phyloP scores from a whole-genome alignment of 768 basidiomycete species.

The button mushroom (Agaricus bisporus) region DNA sequence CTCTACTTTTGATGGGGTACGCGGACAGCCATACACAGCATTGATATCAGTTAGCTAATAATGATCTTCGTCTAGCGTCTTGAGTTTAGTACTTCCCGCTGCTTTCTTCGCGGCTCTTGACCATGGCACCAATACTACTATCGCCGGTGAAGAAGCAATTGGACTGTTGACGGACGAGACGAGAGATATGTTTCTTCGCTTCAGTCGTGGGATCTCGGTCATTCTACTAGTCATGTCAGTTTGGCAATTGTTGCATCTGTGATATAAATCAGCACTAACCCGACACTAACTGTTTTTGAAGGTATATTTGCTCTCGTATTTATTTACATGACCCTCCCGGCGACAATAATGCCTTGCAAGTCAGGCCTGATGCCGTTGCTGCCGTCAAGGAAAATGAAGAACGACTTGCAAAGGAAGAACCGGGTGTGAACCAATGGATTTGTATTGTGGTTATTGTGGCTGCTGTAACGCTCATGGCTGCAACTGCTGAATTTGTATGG shows the following conservation, averaged over 20 bases:
- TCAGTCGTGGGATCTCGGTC: conserved; percentile 63
- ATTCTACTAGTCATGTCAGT: conserved; percentile 56
- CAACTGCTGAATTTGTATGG: conserved; percentile 66
- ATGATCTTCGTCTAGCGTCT: conserved; percentile 33
- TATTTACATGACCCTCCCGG: conserved; percentile 71
- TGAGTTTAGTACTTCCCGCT: conserved; percentile 58
- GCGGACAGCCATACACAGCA: conserved; percentile 11
- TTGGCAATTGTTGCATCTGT: background rate
- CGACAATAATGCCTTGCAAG: conserved; percentile 36
- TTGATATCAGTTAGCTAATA: background rate
- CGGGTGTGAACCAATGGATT: conserved; percentile 59
- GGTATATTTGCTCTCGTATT: conserved; percentile 62
- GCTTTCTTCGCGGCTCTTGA: conserved; percentile 60
- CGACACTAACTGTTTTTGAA: conserved; percentile 15
- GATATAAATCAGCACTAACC: background rate
- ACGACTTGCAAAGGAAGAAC: conserved; percentile 31
- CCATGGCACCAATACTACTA: conserved; percentile 11
- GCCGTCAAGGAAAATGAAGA: conserved; percentile 35
- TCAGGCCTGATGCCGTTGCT: conserved; percentile 37
- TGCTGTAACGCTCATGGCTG: conserved; percentile 56
- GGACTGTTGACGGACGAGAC: conserved; percentile 35
- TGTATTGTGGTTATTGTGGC: conserved; percentile 46
- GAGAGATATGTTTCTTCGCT: conserved; percentile 42
- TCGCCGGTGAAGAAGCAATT: conserved; percentile 13
- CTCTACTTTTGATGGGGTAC: conserved; percentile 65